Evolutionary conservation across 495 filamentous ascomycete species (phyloP), one percentile per base, ranked within the genome.

Genomic region (Trichoderma asperelloides): DNA sequence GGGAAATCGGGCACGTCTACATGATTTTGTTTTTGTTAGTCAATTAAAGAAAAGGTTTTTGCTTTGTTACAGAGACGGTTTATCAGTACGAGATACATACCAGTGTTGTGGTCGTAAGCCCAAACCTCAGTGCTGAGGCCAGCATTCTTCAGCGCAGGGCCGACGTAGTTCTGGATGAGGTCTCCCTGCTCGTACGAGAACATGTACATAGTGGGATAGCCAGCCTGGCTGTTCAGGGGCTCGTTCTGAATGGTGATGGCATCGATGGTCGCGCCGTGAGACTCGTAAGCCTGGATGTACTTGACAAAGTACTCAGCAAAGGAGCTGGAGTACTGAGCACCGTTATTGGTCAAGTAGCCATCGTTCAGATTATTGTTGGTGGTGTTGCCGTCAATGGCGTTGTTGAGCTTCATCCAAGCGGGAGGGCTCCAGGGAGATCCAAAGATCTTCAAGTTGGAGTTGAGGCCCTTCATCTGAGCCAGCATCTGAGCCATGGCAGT

Each of bases 41-140:
- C 21, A 25, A n/a, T n/a, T n/a, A n/a, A n/a, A n/a, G n/a, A 57
- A 47, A n/a, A 18, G 0, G 6, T 13, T 7, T 25, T 63, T 3
- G 37, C 37, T 1, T 27, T 13, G 30, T 57, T 6, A 39, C 40
- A 64, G 9, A 15, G 3, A 23, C 2, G 28, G 16, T 18, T 13
- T n/a, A n/a, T 47, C 9, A 28, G 15, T 27, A 4, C 6, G 47
- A 16, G 7, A 13, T 28, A 69, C 69, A 66, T 73, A 80, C 78
- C 80, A 12, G 84, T 86, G 69, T 86, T 86, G 70, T 85, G 83
- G 67, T 86, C 84, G 62, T 85, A 84, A 1, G 83, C 83, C 83
- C 83, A 84, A 51, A 84, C 75, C 7, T 77, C 68, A 1, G 81
- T 84, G 65, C 71, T 60, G 45, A 84, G 67, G 7, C 77, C 75